These are phyloP conservation scores for Balansia obtecta DNA, from an alignment of 2,329 filamentous ascomycete genomes.

Conservation along the genomic window DNA sequence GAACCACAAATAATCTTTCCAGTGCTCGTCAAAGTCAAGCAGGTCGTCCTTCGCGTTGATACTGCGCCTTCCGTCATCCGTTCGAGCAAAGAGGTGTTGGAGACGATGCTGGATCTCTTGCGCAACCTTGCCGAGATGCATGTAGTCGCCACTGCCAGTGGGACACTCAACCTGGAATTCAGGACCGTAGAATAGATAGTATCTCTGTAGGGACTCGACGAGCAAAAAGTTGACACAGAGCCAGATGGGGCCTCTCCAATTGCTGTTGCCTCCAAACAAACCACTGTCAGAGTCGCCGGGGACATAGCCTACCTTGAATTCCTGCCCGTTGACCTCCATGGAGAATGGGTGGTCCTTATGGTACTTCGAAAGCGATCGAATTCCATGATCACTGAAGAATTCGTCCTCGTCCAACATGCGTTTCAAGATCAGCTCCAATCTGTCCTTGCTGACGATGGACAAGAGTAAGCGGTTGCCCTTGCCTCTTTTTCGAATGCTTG, in stretches of 20 bases:
- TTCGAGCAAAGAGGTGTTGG: conserved; percentile 78
- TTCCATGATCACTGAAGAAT: conserved; percentile 81
- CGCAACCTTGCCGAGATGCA: conserved; percentile 90
- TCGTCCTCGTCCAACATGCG: conserved; percentile 92
- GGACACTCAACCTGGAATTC: conserved; percentile 85
- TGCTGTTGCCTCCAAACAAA: conserved; percentile 93
- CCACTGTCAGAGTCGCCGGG: conserved; percentile 94
- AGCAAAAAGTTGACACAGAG: conserved; percentile 91
- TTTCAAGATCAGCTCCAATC: conserved; percentile 77
- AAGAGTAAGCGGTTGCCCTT: conserved; percentile 81
- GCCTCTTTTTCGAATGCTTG: conserved; percentile 79
- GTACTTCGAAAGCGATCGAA: conserved; percentile 82
- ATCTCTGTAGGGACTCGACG: conserved; percentile 86
- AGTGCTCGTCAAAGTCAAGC: conserved; percentile 83
- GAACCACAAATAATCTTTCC: conserved; percentile 81
- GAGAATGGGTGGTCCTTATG: conserved; percentile 84
- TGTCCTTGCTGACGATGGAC: conserved; percentile 83
- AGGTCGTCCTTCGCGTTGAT: conserved; percentile 77
- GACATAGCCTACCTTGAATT: conserved; percentile 78
- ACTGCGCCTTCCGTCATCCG: conserved; percentile 74
- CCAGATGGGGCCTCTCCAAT: conserved; percentile 96
- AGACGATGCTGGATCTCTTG: conserved; percentile 92
- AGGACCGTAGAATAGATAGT: conserved; percentile 92
- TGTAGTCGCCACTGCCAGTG: conserved; percentile 82
- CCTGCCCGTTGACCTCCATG: conserved; percentile 91